Conservation (phyloP, 257 asterid genomes). For the Ehretia macrophylla region DNA sequence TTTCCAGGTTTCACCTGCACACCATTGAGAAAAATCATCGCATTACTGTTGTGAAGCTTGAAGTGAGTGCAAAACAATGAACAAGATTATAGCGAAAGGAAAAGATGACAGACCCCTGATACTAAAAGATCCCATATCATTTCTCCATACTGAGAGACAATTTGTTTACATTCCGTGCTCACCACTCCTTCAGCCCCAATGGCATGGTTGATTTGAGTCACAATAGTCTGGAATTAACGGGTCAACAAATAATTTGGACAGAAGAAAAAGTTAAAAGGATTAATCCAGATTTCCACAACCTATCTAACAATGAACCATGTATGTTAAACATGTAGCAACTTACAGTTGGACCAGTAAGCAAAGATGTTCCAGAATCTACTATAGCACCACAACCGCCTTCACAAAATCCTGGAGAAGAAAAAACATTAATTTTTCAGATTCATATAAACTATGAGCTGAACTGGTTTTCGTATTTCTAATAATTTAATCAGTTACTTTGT, state of each 20-base stretch:
- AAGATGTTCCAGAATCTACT: constrained; percentile 94
- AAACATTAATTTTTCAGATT: no score
- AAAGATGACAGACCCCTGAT: constrained; percentile 46
- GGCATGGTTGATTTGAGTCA: constrained; percentile 89
- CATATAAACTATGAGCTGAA: no score
- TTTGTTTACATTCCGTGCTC: constrained; percentile 75
- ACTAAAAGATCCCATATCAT: constrained; percentile 82
- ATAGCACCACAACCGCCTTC: constrained; percentile 89
- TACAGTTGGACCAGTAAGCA: constrained; percentile 93
- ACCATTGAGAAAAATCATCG: no score
- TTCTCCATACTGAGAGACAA: constrained; percentile 72
- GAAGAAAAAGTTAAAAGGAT: not conserved
- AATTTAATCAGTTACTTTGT: no score
- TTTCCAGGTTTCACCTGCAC: constrained; percentile 66
- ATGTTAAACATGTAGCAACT: constrained; percentile 13
- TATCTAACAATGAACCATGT: not conserved
- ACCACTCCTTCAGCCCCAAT: constrained; percentile 89
- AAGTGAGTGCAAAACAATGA: not conserved
- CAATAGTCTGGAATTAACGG: constrained; percentile 42
- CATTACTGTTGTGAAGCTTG: no score
- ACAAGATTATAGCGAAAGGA: constrained; percentile 6
- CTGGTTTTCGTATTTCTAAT: no score
- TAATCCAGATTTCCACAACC: no score
- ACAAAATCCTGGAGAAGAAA: constrained; percentile 34
- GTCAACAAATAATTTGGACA: not conserved